Base-by-base conservation (phyloP, 176 grass and related monocot genomes). In the Oryza coarctata region DNA sequence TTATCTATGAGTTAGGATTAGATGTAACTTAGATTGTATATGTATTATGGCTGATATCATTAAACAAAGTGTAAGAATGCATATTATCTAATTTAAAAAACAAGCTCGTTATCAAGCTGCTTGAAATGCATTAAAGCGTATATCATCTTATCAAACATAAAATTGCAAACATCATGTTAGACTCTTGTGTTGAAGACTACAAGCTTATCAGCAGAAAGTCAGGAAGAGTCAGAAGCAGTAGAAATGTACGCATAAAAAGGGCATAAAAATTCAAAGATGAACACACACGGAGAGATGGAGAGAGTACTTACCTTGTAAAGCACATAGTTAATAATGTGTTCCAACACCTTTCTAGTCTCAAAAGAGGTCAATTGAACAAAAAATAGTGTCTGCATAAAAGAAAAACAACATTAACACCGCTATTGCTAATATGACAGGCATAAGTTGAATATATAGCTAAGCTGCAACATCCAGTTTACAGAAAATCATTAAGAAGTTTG, bases 271-370 rank as follows among this genome's bases (percentile, higher is more conserved):
- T 34, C 44, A 47, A 3, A 47, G 3, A 27, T 8, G 9, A 12
- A 45, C 13, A 14, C 12, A 14, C 1, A 12, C 7, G 2, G 13
- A 58, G 30, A 72, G 4, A 44, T 2, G 2, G 22, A 14, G 18
- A 18, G 12, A 72, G 9, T 17, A 36, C 30, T 34, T 90, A 90
- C 88, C 84, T 90, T 90, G 80, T 86, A 90, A 74, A 90, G 78
- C 74, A 83, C 80, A 83, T 76, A 78, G 77, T 88, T 90, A 90
- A 90, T 83, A 17, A 90, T 70, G 63, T 90, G 60, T 82, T 87
- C 88, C 88, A 86, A 79, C 39, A 90, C 80, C 83, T 87, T 90
- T 79, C 84, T 78, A 68, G 88, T 90, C 88, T 90, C 88, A 41
- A 66, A 64, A 40, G 88, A 83, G 74, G 84, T 86, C 79, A 90